Evolutionary conservation across 768 basidiomycete species (phyloP).

Genomic region (Macrolepiota dolichaula): DNA sequence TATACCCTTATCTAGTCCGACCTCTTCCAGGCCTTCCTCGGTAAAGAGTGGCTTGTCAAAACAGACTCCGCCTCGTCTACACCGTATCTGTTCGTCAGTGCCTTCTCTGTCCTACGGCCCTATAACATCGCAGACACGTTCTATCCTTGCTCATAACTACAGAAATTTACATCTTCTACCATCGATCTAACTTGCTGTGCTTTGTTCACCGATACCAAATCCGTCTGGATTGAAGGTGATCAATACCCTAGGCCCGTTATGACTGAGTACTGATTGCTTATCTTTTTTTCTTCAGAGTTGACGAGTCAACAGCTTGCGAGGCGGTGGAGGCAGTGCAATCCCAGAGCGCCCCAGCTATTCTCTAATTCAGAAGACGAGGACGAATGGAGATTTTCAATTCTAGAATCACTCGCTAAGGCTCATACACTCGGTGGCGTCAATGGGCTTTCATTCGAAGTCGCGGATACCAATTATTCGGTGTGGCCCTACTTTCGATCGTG

Average conservation of each 20-base stretch:
- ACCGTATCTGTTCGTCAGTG: constrained; percentile 71
- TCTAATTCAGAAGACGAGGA: constrained; percentile 46
- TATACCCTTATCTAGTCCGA: constrained; percentile 35
- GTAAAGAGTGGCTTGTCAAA: constrained; percentile 75
- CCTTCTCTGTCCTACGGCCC: not conserved
- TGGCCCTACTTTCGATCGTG: constrained; percentile 17
- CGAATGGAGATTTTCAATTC: constrained; percentile 52
- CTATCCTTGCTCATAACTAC: constrained; percentile 12
- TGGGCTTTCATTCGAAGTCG: constrained; percentile 57
- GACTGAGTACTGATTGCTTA: constrained; percentile 12
- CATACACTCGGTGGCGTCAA: constrained; percentile 63
- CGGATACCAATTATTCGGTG: constrained; percentile 60
- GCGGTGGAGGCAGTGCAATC: constrained; percentile 67
- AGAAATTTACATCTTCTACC: constrained; percentile 65
- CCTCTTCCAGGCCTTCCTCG: constrained; percentile 49
- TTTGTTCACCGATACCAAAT: constrained; percentile 71
- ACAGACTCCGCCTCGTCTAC: constrained; percentile 54
- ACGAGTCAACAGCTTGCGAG: constrained; percentile 58
- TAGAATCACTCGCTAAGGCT: constrained; percentile 51
- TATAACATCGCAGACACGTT: constrained; percentile 3
- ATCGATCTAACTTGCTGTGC: constrained; percentile 57
- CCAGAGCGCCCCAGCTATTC: constrained; percentile 24
- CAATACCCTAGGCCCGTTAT: not conserved
- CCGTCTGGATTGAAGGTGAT: constrained; percentile 73
- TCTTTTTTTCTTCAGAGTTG: constrained; percentile 30